Evolutionary conservation across 495 filamentous ascomycete species (phyloP).

Genomic region (Aspergillus egyptiacus): DNA sequence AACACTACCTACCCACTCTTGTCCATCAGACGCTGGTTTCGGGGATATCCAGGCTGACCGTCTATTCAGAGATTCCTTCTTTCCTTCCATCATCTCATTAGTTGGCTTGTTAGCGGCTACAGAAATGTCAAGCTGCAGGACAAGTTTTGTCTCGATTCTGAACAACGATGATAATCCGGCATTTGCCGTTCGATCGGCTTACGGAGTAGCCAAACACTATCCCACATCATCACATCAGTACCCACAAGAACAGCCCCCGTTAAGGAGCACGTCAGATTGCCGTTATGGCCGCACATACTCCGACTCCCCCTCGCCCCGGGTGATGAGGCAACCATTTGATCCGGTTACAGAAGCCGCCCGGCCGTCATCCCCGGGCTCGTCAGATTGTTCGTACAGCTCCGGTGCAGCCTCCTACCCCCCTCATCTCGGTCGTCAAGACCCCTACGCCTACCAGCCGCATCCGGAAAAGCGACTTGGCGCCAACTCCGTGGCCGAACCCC

Average conservation of each 20-base stretch:
- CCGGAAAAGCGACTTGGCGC: slow-evolving; percentile 25
- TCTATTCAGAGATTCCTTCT: not conserved
- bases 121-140: slow-evolving; percentile 33
- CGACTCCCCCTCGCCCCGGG: slow-evolving; percentile 26
- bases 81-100: not conserved
- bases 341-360: slow-evolving; percentile 26
- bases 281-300: slow-evolving; percentile 23
- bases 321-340: slow-evolving; percentile 25
- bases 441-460: slow-evolving; percentile 19
- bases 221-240: slow-evolving; percentile 27
- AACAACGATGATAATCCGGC: slow-evolving; percentile 48
- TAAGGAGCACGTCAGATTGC: slow-evolving; percentile 19
- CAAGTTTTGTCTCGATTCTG: slow-evolving; percentile 43
- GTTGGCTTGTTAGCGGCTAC: slow-evolving; percentile 14
- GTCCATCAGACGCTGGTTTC: no score
- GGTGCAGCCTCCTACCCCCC: slow-evolving; percentile 17
- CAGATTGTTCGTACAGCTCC: slow-evolving; percentile 35
- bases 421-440: slow-evolving; percentile 14
- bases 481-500: slow-evolving; percentile 23
- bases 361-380: slow-evolving; percentile 32
- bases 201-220: slow-evolving; percentile 28
- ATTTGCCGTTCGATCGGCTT: slow-evolving; percentile 42
- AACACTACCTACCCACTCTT: not conserved
- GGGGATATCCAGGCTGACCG: not conserved
- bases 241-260: slow-evolving; percentile 23